Conservation (phyloP, 1,139 yeast species). For the Taiozyma sp. region DNA sequence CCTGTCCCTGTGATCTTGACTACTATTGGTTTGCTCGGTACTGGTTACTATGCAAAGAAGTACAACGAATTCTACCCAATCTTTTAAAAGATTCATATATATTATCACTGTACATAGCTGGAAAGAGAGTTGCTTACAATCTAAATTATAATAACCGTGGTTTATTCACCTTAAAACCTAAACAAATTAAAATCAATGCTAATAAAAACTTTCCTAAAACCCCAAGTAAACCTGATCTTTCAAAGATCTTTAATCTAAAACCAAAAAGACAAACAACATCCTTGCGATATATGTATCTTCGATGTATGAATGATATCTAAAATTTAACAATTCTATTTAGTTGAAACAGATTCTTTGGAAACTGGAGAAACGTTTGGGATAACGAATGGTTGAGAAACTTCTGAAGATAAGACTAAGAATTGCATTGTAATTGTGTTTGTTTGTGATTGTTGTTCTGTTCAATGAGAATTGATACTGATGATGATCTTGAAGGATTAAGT, state of each 20-base stretch:
- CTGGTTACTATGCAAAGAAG: constrained; percentile 67
- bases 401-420: constrained; percentile 51
- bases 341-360: constrained; percentile 21
- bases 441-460: constrained; percentile 3
- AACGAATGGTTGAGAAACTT: constrained; percentile 54
- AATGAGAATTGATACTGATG: neutral
- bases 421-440: constrained; percentile 24
- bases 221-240: neutral
- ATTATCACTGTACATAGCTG: neutral
- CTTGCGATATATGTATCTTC: neutral
- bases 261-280: neutral
- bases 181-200: neutral
- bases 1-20: constrained; percentile 72
- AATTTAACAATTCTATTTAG: neutral
- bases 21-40: constrained; percentile 57
- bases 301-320: too few relatives aligned
- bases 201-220: neutral
- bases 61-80: constrained; percentile 58
- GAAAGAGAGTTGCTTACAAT: neutral
- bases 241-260: neutral
- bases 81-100: constrained; percentile 4
- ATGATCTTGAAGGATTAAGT: neutral
- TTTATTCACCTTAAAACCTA: neutral
- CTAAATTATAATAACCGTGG: too few relatives aligned
- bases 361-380: constrained; percentile 61